phyloP scores from a whole-genome alignment of 2,329 filamentous ascomycete species.

The Chaetomium globosum region DNA sequence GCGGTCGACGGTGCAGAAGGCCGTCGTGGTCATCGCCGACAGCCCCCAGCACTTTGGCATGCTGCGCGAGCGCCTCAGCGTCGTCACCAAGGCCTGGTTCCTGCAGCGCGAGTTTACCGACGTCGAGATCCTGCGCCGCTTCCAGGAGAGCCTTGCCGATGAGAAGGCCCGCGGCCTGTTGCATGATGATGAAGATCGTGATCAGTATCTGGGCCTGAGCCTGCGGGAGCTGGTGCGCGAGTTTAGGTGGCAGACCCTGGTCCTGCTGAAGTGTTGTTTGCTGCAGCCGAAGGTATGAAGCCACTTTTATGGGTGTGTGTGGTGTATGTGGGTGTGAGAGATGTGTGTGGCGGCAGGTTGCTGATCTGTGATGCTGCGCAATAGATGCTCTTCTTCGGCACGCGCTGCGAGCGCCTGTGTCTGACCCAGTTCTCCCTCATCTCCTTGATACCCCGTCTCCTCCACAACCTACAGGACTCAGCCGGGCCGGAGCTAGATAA shows the following conservation, averaged over 20 bases:
- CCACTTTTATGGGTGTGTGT: neutral
- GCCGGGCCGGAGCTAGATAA: slow-evolving; percentile 89
- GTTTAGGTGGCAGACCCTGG: slow-evolving; percentile 91
- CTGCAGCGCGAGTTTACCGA: slow-evolving; percentile 91
- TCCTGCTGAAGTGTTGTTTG: slow-evolving; percentile 89
- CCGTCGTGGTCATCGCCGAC: slow-evolving; percentile 92
- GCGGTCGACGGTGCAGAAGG: slow-evolving; percentile 96
- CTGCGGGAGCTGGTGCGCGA: slow-evolving; percentile 89
- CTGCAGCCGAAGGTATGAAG: slow-evolving; percentile 82
- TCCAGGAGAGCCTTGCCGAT: slow-evolving; percentile 82
- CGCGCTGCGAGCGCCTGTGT: slow-evolving; percentile 92
- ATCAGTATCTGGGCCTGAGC: slow-evolving; percentile 87
- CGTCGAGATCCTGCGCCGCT: slow-evolving; percentile 83
- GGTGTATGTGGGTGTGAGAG: too few species aligned
- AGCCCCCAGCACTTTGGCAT: slow-evolving; percentile 88
- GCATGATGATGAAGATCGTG: slow-evolving; percentile 71
- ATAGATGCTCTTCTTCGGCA: slow-evolving; percentile 97
- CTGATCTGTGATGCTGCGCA: neutral
- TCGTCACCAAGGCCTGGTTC: slow-evolving; percentile 96
- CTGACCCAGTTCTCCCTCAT: slow-evolving; percentile 98
- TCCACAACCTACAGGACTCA: slow-evolving; percentile 90
- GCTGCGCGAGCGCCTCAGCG: slow-evolving; percentile 82
- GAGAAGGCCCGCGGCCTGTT: slow-evolving; percentile 61
- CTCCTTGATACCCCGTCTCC: slow-evolving; percentile 88
- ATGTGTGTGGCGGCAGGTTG: neutral